Evolutionary conservation across 2,329 filamentous ascomycete genomes (phyloP).

Genomic region (Cercospora zeina): DNA sequence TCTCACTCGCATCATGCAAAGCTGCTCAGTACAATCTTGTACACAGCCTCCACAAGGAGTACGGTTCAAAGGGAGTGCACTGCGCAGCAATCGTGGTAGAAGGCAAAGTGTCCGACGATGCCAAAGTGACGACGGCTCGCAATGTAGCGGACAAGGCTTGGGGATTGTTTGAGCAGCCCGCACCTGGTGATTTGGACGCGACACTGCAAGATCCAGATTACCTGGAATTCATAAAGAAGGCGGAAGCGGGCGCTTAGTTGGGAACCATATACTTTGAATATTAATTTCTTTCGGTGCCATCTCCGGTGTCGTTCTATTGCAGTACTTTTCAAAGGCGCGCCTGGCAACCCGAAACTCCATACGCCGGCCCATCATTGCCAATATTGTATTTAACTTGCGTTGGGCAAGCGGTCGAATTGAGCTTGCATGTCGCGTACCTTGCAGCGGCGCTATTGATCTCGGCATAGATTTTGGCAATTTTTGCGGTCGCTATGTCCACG

Average conservation of each 20-base stretch:
- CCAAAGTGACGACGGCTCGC: conserved; percentile 45
- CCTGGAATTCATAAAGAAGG: conserved; percentile 23
- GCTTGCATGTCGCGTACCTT: conserved; percentile 11
- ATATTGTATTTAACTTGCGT: neutral
- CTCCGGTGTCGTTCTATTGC: neutral
- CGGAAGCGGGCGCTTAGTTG: conserved; percentile 1
- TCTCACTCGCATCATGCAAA: conserved; percentile 53
- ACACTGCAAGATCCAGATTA: conserved; percentile 30
- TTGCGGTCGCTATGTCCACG: neutral
- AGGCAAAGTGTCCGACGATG: conserved; percentile 44
- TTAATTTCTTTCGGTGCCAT: neutral
- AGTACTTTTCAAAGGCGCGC: neutral
- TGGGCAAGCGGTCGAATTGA: conserved; percentile 6
- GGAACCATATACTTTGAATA: neutral
- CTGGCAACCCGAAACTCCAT: conserved; percentile 6
- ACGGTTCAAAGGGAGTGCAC: conserved; percentile 46
- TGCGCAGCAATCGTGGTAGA: conserved; percentile 50
- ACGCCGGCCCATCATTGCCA: neutral
- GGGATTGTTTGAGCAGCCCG: conserved; percentile 45
- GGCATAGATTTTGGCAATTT: conserved; percentile 10
- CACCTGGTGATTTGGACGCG: conserved; percentile 42
- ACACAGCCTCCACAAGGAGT: conserved; percentile 47
- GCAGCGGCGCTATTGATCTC: conserved; percentile 15
- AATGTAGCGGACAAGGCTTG: conserved; percentile 50
- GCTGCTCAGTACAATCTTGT: conserved; percentile 54